A percentile compares a stretch with the other conserved stretches of the same genome.
Evolutionary conservation across 1,284 basidiomycete species (phyloP).

Genomic region (Trametes versicolor): DNA sequence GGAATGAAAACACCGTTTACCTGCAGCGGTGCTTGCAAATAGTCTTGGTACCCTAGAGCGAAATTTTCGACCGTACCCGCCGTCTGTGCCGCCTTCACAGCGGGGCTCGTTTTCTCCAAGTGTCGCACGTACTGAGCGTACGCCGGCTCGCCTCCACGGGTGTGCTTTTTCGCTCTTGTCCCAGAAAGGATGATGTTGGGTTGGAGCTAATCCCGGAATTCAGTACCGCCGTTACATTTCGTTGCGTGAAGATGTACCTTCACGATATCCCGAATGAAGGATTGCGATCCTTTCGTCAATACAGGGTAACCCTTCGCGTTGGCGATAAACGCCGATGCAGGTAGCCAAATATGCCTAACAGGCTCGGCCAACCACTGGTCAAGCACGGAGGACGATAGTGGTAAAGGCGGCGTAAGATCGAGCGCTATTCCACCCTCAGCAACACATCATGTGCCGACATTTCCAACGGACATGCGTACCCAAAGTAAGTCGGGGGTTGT

Average conservation of each 20-base stretch:
- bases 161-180: conserved; percentile 70
- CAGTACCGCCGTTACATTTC: not conserved
- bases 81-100: conserved; percentile 65
- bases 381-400: conserved; percentile 75
- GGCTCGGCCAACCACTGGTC: conserved; percentile 94
- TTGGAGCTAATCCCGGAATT: conserved; percentile 67
- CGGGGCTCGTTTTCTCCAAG: conserved; percentile 79
- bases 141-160: conserved; percentile 84
- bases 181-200: conserved; percentile 87
- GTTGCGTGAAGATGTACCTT: conserved; percentile 58
- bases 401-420: conserved; percentile 89
- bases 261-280: conserved; percentile 89
- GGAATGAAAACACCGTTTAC: conserved; percentile 47
- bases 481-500: conserved; percentile 83
- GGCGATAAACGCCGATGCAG: conserved; percentile 91
- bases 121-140: conserved; percentile 93
- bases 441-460: not conserved
- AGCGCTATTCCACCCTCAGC: conserved; percentile 64
- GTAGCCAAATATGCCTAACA: conserved; percentile 87
- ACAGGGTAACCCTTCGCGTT: conserved; percentile 99
- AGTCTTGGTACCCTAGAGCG: conserved; percentile 94
- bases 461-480: conserved; percentile 59
- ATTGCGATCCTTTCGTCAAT: conserved; percentile 90
- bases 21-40: conserved; percentile 94
- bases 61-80: conserved; percentile 87